Conservation (phyloP, 345 rosid species). For the Eucalyptus lansdowneana region DNA sequence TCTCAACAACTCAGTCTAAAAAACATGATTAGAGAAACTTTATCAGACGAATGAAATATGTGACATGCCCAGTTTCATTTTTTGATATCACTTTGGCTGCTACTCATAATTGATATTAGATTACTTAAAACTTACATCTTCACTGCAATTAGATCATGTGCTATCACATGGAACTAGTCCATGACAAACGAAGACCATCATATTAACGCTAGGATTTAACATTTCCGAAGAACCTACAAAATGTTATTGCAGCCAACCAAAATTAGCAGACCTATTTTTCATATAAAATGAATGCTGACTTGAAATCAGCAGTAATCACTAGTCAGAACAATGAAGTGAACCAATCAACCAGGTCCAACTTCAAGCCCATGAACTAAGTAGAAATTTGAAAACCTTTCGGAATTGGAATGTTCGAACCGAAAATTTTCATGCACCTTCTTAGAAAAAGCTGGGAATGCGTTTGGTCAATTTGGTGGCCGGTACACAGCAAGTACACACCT, state of each 20-base stretch:
- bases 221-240: background rate
- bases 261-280: no score
- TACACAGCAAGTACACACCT: background rate
- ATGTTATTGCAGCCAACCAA: background rate
- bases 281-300: no score
- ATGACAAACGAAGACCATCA: no score
- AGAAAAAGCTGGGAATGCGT: rapidly evolving
- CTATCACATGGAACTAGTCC: background rate
- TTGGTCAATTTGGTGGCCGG: background rate
- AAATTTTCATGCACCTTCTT: background rate
- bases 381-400: background rate
- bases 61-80: background rate
- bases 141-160: background rate
- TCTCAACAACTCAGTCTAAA: background rate
- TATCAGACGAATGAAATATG: background rate
- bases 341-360: background rate
- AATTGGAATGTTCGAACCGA: background rate
- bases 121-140: background rate
- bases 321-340: background rate
- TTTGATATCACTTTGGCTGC: background rate
- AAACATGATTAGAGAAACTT: background rate
- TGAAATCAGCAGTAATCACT: background rate
- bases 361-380: background rate
- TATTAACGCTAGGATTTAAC: no score
- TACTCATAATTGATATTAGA: background rate